Conservation (phyloP, 2,329 filamentous ascomycete genomes). For the Aspergillus melleus region DNA sequence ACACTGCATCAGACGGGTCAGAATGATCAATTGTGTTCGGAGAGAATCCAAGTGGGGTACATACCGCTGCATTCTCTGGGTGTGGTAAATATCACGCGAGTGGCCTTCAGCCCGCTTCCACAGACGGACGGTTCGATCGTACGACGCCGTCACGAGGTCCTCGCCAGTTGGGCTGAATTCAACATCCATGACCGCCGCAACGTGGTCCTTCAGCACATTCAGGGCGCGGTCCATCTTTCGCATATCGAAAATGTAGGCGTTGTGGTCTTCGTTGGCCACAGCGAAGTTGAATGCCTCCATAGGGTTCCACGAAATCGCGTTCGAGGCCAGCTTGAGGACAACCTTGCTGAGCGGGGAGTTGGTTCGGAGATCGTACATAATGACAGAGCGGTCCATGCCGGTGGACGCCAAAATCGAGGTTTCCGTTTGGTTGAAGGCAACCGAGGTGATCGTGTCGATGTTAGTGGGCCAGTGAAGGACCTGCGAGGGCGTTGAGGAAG, state of each 20-base stretch:
- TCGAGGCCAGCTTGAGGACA: constrained; percentile 77
- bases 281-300: constrained; percentile 97
- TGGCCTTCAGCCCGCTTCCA: constrained; percentile 81
- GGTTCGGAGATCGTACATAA: constrained; percentile 90
- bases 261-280: constrained; percentile 91
- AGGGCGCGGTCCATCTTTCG: constrained; percentile 82
- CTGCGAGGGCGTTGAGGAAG: constrained; percentile 75
- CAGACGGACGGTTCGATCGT: constrained; percentile 82
- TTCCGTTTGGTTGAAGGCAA: constrained; percentile 92
- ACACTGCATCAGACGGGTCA: constrained; percentile 54
- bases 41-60: constrained; percentile 7
- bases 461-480: constrained; percentile 83
- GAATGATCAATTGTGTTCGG: constrained; percentile 2
- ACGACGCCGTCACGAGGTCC: constrained; percentile 85
- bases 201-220: constrained; percentile 88
- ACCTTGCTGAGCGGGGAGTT: constrained; percentile 79
- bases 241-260: constrained; percentile 91
- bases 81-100: constrained; percentile 92
- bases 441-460: constrained; percentile 83
- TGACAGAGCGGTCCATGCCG: constrained; percentile 79
- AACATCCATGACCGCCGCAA: constrained; percentile 91
- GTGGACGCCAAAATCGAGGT: constrained; percentile 85
- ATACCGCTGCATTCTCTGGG: constrained; percentile 85
- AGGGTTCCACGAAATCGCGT: constrained; percentile 87
- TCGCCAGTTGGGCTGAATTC: constrained; percentile 94